Percentiles rank a stretch among this genome's conserved stretches.
These are phyloP conservation scores for Trametes versicolor DNA, from an alignment of 1,284 basidiomycete species.

Conservation along the genomic window DNA sequence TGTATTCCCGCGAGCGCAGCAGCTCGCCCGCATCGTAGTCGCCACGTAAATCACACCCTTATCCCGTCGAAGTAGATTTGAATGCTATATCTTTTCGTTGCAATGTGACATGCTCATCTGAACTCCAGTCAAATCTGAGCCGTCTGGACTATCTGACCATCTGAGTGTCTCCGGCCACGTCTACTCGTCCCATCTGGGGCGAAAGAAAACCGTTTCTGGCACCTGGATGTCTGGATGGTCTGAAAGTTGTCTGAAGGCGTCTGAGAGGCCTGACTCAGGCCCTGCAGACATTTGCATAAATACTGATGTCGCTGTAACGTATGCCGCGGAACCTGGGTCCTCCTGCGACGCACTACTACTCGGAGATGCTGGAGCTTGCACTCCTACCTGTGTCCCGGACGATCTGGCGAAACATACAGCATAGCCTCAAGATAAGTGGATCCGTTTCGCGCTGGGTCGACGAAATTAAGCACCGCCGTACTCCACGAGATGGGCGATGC, in stretches of 20 bases:
- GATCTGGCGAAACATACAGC: no score
- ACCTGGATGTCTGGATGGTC: background rate
- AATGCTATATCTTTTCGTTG: no score
- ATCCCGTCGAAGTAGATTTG: no score
- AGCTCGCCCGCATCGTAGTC: background rate
- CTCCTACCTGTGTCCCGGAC: no score
- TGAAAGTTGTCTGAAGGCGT: background rate
- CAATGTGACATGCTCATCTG: background rate
- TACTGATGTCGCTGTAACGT: background rate
- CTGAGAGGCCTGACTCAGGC: background rate
- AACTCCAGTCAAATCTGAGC: background rate
- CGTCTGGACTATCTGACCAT: background rate
- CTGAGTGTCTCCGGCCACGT: background rate
- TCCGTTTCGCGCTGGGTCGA: no score
- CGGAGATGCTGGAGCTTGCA: no score
- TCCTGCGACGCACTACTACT: no score
- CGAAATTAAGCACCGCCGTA: no score
- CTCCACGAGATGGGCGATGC: no score
- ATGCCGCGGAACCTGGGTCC: no score
- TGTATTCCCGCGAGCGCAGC: slow-evolving; percentile 2
- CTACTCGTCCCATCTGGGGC: background rate
- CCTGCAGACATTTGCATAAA: background rate
- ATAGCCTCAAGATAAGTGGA: no score
- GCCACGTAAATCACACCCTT: no score
- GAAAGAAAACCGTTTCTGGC: background rate